A percentile compares a stretch with the other conserved stretches of the same genome.
Conservation (phyloP, 805 yeast genomes). For the Ogataea glucozyma region DNA sequence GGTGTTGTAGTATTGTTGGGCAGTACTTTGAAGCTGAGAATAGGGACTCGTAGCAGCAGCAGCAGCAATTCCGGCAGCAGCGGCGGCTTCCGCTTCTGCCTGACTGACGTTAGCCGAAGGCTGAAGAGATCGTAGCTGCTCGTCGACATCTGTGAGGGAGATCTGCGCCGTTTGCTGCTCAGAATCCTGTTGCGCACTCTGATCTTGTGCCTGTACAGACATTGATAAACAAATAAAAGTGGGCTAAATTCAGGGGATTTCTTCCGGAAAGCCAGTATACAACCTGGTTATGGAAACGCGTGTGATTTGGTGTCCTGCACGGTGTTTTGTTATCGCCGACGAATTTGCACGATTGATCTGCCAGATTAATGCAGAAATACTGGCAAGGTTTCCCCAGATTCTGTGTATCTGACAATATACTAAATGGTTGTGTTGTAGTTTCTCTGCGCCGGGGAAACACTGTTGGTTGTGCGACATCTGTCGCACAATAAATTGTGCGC, state of each 20-base stretch:
- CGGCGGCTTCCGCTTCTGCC: conserved; percentile 13
- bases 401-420: conserved; percentile 19
- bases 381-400: conserved; percentile 4
- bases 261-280: too few relatives aligned
- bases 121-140: conserved; percentile 26
- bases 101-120: conserved; percentile 6
- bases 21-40: conserved; percentile 11
- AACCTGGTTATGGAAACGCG: too few relatives aligned
- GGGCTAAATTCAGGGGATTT: too few relatives aligned
- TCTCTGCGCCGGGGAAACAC: too few relatives aligned
- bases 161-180: conserved; percentile 17
- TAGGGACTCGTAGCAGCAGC: conserved; percentile 10
- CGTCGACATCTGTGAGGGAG: conserved; percentile 29
- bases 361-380: background rate
- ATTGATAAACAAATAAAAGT: conserved; percentile 6
- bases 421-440: conserved; percentile 17
- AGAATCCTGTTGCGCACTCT: conserved; percentile 9
- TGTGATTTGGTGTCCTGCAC: background rate
- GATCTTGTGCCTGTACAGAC: conserved; percentile 17
- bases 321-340: background rate
- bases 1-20: conserved; percentile 20
- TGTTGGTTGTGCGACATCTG: too few relatives aligned
- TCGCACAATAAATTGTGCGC: too few relatives aligned
- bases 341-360: background rate
- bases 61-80: conserved; percentile 9